Evolutionary conservation across 2,329 filamentous ascomycete genomes (phyloP).

Genomic region (Aspergillus pseudotamarii): DNA sequence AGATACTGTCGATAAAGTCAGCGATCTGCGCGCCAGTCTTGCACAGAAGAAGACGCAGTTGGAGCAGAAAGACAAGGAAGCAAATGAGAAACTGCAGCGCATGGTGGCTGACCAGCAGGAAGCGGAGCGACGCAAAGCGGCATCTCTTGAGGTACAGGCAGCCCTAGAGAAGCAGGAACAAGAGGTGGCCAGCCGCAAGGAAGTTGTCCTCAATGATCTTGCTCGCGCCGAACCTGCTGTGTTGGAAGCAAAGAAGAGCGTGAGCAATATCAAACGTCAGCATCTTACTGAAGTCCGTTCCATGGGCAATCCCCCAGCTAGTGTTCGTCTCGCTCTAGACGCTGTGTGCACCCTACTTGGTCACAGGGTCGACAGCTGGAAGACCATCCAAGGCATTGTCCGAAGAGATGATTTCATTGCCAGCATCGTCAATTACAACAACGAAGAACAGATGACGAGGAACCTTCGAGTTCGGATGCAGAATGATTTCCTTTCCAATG

Average conservation of each 20-base stretch:
- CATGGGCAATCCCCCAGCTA: conserved; percentile 88
- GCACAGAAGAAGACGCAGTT: conserved; percentile 93
- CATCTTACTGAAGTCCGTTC: conserved; percentile 97
- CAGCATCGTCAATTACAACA: conserved; percentile 96
- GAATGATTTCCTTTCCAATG: conserved; percentile 85
- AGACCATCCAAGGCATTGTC: conserved; percentile 83
- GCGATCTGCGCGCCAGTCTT: conserved; percentile 84
- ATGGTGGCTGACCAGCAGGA: conserved; percentile 97
- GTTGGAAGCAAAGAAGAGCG: conserved; percentile 87
- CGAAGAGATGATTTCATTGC: conserved; percentile 95
- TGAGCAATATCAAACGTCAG: conserved; percentile 97
- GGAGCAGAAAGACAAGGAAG: conserved; percentile 90
- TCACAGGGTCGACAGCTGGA: conserved; percentile 89
- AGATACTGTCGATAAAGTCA: conserved; percentile 96
- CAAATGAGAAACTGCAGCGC: conserved; percentile 93
- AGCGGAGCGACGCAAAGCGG: conserved; percentile 86
- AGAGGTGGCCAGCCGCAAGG: conserved; percentile 78
- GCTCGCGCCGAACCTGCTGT: conserved; percentile 93
- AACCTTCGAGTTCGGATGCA: conserved; percentile 83
- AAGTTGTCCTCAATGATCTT: conserved; percentile 84
- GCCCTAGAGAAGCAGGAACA: conserved; percentile 87
- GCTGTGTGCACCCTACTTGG: conserved; percentile 95
- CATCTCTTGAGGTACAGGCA: conserved; percentile 84
- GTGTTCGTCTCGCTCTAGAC: conserved; percentile 89
- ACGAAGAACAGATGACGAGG: conserved; percentile 91